Percentiles rank a stretch among this genome's conserved stretches.
Evolutionary conservation across 2,329 filamentous ascomycete species (phyloP).

Genomic region (Tricladium varicosporioides): DNA sequence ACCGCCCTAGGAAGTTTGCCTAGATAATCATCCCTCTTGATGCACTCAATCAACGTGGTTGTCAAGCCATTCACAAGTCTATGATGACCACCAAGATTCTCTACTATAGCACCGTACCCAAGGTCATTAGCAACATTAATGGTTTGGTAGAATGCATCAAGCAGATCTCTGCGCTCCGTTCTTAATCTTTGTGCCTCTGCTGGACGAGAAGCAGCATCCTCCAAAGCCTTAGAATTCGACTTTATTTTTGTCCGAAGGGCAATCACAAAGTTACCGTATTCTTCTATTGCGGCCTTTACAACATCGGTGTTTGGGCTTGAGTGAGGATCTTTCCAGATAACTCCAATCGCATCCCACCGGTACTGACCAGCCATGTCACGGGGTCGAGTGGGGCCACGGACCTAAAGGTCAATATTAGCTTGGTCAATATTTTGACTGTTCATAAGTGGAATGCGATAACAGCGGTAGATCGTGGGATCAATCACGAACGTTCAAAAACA

Average conservation of each 20-base stretch:
- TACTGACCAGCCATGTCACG: constrained; percentile 42
- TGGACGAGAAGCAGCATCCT: constrained; percentile 24
- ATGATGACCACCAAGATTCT: constrained; percentile 56
- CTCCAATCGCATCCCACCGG: constrained; percentile 52
- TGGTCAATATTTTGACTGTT: no score
- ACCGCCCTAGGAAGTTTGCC: constrained; percentile 53
- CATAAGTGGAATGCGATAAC: no score
- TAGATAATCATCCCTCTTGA: constrained; percentile 50
- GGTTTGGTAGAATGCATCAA: constrained; percentile 48
- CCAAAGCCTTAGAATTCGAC: constrained; percentile 26
- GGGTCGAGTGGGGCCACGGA: constrained; percentile 36
- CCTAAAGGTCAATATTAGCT: constrained; percentile 16
- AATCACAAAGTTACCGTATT: constrained; percentile 32
- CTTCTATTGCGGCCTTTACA: constrained; percentile 31
- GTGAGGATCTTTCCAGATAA: constrained; percentile 44
- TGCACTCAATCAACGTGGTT: constrained; percentile 53
- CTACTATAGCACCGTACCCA: constrained; percentile 54
- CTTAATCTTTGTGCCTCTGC: constrained; percentile 39
- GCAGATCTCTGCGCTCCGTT: constrained; percentile 42
- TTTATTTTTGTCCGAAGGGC: constrained; percentile 32
- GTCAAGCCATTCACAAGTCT: constrained; percentile 56
- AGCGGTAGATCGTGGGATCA: no score
- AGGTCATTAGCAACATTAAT: constrained; percentile 53
- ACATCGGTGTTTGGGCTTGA: constrained; percentile 29
- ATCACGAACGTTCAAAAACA: no score